Evolutionary conservation across 2,329 filamentous ascomycete species (phyloP).

Genomic region (Helminthosporium solani): DNA sequence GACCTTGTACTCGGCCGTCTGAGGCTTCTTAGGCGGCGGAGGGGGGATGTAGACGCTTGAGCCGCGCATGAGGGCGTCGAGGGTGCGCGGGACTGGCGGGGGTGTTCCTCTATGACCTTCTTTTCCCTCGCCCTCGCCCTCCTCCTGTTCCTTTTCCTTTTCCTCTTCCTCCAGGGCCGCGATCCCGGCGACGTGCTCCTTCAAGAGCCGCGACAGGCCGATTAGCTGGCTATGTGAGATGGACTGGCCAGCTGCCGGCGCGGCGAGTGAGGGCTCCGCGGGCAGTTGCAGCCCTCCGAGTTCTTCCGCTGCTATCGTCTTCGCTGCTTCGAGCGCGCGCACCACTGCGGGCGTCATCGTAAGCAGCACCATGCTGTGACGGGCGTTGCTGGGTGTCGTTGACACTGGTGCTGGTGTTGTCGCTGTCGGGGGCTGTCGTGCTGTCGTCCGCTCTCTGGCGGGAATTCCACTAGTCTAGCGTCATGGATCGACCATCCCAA

Average conservation of each 20-base stretch:
- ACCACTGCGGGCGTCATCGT: slow-evolving; percentile 72
- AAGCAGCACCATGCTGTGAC: slow-evolving; percentile 67
- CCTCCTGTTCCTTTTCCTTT: neutral
- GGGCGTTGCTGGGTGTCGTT: neutral
- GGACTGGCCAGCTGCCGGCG: slow-evolving; percentile 61
- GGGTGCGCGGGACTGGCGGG: slow-evolving; percentile 37
- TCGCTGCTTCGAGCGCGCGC: slow-evolving; percentile 55
- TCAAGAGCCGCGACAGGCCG: slow-evolving; percentile 58
- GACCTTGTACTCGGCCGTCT: slow-evolving; percentile 81
- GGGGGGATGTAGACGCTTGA: slow-evolving; percentile 74
- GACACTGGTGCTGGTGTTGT: slow-evolving; percentile 1
- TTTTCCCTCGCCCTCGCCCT: slow-evolving; percentile 3
- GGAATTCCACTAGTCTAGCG: slow-evolving; percentile 15
- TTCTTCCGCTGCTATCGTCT: slow-evolving; percentile 18
- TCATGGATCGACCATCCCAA: slow-evolving; percentile 30
- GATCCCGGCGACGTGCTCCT: slow-evolving; percentile 21
- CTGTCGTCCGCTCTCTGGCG: slow-evolving; percentile 1
- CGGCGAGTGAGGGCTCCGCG: slow-evolving; percentile 53
- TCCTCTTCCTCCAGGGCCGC: neutral
- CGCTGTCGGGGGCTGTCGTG: slow-evolving; percentile 5
- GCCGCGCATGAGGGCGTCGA: slow-evolving; percentile 72
- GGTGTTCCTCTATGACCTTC: neutral
- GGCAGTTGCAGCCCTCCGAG: slow-evolving; percentile 25
- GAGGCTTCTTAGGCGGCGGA: slow-evolving; percentile 64
- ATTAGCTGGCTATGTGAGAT: slow-evolving; percentile 72